phyloP scores from a whole-genome alignment of 805 yeast species.

The Priceomyces haplophilus region DNA sequence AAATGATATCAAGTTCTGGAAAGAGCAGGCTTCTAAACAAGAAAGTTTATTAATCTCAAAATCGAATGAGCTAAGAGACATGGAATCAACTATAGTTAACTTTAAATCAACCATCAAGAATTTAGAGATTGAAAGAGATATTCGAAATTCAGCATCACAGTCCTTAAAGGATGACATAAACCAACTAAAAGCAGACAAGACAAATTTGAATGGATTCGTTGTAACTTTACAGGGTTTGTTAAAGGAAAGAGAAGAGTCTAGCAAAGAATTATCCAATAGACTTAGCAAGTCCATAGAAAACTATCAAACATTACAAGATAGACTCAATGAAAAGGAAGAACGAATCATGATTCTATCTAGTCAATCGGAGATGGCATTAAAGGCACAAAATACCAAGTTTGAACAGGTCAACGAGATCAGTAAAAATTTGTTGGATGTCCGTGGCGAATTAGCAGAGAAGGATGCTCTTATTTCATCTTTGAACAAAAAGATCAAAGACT shows the following conservation, averaged over 20 bases:
- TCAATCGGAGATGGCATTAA: conserved; percentile 55
- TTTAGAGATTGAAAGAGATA: conserved; percentile 52
- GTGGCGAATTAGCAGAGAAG: conserved; percentile 42
- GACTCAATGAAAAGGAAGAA: conserved; percentile 52
- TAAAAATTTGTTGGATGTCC: conserved; percentile 40
- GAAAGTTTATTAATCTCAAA: conserved; percentile 29
- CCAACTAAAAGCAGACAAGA: conserved; percentile 55
- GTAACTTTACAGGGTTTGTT: conserved; percentile 58
- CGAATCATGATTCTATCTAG: conserved; percentile 49
- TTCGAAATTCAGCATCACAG: conserved; percentile 47
- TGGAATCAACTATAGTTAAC: conserved; percentile 45
- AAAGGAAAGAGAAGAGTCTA: conserved; percentile 56
- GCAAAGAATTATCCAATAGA: conserved; percentile 48
- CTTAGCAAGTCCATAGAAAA: conserved; percentile 48
- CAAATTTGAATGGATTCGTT: conserved; percentile 54
- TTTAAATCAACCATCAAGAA: conserved; percentile 45
- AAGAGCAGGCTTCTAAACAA: conserved; percentile 38
- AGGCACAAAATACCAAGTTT: conserved; percentile 49
- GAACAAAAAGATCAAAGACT: conserved; percentile 29
- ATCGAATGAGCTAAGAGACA: conserved; percentile 52
- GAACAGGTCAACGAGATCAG: conserved; percentile 57
- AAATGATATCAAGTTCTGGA: conserved; percentile 37
- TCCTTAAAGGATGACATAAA: conserved; percentile 52
- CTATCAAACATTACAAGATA: conserved; percentile 43
- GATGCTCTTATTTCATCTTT: conserved; percentile 38